These are phyloP conservation scores for Lagenidium sp. DNA, from an alignment of 352 stramenopile genomes.

Conservation along the genomic window DNA sequence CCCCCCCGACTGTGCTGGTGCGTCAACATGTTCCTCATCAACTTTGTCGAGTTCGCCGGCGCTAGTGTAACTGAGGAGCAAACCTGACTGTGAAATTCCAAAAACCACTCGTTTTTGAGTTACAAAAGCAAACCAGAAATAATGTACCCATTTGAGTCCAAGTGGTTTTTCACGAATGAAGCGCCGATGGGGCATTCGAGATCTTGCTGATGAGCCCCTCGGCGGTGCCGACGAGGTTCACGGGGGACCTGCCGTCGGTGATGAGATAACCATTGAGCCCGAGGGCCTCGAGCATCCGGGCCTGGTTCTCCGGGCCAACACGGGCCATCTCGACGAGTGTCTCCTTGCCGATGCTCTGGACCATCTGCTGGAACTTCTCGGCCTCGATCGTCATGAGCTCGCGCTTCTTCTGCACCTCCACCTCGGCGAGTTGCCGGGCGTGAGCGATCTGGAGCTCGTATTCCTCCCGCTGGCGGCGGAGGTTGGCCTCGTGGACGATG, in stretches of 20 bases:
- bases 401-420: constrained; percentile 70
- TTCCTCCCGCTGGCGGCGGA: constrained; percentile 46
- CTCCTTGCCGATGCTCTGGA: constrained; percentile 58
- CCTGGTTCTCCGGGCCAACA: constrained; percentile 61
- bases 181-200: constrained; percentile 23
- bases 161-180: too few relatives aligned
- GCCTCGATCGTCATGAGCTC: constrained; percentile 71
- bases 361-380: constrained; percentile 81
- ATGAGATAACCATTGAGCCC: constrained; percentile 79
- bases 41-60: too few relatives aligned
- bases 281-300: constrained; percentile 67
- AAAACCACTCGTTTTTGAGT: background rate
- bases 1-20: too few relatives aligned
- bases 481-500: constrained; percentile 58
- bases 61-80: too few relatives aligned
- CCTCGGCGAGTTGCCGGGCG: constrained; percentile 46
- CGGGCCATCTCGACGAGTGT: constrained; percentile 69
- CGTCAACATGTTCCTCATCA: too few relatives aligned
- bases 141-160: too few relatives aligned
- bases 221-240: constrained; percentile 67
- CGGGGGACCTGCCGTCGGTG: constrained; percentile 73
- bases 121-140: too few relatives aligned
- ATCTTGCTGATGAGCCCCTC: constrained; percentile 70
- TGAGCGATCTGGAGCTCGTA: constrained; percentile 47
- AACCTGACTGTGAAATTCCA: too few relatives aligned